A percentile compares a stretch with the other conserved stretches of the same genome.
These are phyloP conservation scores for Cardamine occulta DNA, from an alignment of 345 rosid species.

Conservation along the genomic window DNA sequence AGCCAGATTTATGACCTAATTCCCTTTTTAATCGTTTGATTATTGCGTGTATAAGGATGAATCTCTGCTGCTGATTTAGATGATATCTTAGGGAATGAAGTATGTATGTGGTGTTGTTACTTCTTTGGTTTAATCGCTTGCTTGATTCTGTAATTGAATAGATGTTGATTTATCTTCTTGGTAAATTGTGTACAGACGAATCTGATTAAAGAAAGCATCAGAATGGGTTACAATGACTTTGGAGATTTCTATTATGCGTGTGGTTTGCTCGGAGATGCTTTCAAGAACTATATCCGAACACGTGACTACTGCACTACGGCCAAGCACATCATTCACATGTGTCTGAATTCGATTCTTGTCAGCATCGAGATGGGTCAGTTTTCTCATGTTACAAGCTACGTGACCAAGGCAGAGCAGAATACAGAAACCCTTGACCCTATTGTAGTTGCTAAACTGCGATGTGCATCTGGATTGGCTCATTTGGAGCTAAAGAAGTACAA, in stretches of 20 bases:
- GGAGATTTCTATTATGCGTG: conserved; percentile 94
- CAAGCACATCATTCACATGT: conserved; percentile 91
- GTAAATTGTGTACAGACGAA: conserved; percentile 65
- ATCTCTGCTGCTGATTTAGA: neutral
- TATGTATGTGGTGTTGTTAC: neutral
- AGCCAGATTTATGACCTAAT: conserved; percentile 27
- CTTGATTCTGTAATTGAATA: neutral
- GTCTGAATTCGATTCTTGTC: conserved; percentile 90
- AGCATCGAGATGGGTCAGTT: conserved; percentile 99
- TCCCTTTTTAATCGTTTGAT: neutral
- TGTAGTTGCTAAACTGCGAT: conserved; percentile 68
- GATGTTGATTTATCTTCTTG: conserved; percentile 14
- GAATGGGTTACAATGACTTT: conserved; percentile 99
- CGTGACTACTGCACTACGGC: conserved; percentile 98
- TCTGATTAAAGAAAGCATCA: conserved; percentile 93
- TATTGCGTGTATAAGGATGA: neutral
- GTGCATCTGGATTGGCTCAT: conserved; percentile 96
- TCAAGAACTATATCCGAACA: conserved; percentile 85
- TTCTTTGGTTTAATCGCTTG: neutral
- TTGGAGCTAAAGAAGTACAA: conserved; percentile 88
- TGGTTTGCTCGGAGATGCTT: conserved; percentile 87
- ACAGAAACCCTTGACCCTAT: conserved; percentile 69
- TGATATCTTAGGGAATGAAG: neutral
- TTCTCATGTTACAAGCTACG: conserved; percentile 89
- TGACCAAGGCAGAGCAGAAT: conserved; percentile 92